Evolutionary conservation across 345 rosid genomes (phyloP).

Genomic region (Boechera retrofracta): DNA sequence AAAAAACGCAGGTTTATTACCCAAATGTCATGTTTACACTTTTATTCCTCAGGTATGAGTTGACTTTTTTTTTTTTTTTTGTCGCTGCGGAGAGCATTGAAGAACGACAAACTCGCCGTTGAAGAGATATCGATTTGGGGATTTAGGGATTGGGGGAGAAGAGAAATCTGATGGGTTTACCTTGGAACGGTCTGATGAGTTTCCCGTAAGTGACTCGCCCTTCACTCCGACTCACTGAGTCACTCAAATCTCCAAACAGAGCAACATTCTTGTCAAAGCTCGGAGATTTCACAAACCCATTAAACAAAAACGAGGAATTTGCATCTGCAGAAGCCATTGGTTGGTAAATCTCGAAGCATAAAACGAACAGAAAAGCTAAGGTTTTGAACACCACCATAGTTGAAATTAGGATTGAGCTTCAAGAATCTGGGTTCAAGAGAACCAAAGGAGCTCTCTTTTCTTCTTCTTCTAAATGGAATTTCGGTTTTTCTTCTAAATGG

Average conservation of each 20-base stretch:
- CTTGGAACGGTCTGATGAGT: constrained; percentile 50
- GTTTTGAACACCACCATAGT: constrained; percentile 46
- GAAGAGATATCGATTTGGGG: no score
- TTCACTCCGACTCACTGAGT: constrained; percentile 48
- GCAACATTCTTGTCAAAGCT: constrained; percentile 53
- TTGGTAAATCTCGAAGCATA: constrained; percentile 45
- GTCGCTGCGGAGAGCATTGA: no score
- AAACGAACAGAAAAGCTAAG: constrained; percentile 46
- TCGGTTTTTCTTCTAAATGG: constrained; percentile 16
- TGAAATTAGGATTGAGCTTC: constrained; percentile 42
- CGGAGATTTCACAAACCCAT: constrained; percentile 59
- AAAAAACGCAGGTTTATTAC: no score
- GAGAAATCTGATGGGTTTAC: no score
- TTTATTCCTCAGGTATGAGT: no score
- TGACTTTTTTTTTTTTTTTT: no score
- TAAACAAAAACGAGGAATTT: constrained; percentile 57
- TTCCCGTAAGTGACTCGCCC: constrained; percentile 69
- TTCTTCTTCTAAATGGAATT: constrained; percentile 31
- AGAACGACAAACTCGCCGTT: no score
- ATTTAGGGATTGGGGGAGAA: no score
- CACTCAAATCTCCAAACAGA: constrained; percentile 70
- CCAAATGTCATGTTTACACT: no score
- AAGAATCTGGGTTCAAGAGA: background rate
- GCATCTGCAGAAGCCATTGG: constrained; percentile 33
- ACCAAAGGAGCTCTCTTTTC: background rate